Evolutionary conservation across 2,329 filamentous ascomycete species (phyloP), one percentile per base, ranked within the genome.

Genomic region (Epichloe baconii): DNA sequence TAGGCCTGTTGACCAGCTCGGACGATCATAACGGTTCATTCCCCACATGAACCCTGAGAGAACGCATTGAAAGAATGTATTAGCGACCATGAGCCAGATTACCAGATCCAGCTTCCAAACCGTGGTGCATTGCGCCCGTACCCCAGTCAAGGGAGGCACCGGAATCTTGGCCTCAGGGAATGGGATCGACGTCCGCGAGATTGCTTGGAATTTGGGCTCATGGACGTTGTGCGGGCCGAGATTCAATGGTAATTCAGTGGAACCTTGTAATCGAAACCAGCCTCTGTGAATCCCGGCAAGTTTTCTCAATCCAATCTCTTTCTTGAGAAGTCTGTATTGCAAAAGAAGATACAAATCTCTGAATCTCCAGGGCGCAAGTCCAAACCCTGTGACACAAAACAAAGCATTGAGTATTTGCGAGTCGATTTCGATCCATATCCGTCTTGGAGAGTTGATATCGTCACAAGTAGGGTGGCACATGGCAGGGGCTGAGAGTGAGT

Each of bases 351-450:
- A 93, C 10, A 88, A 68, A 63, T 95, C 88, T 35, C 88, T 76
- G 58, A 90, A 85, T 35, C 88, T 78, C 88, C 88, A 95, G 0
- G 88, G 88, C 1, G 86, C 83, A 12, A 93, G 74, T 0, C 88
- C 88, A 57, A 94, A 91, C 1, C 83, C 88, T 1, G 88, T 91
- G 6, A 94, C 82, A 66, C 87, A 93, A 74, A 95, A 95, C 1
- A 95, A 77, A 0, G 77, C 85, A 61, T 89, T 94, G 5, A 68
- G 58, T 53, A 95, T 85, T 63, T 95, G 88, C 1, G 84, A 86
- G 64, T 89, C 85, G 59, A 80, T 83, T 67, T 95, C 88, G 57
- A 95, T 80, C 88, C 89, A 95, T 53, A 82, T 82, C 19, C 85
- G 75, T n/a, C 88, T 79, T 2, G 86, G 81, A 0, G 85, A 88